Base-by-base conservation (phyloP, 495 filamentous ascomycete genomes). In the Usnea hakonensis region DNA sequence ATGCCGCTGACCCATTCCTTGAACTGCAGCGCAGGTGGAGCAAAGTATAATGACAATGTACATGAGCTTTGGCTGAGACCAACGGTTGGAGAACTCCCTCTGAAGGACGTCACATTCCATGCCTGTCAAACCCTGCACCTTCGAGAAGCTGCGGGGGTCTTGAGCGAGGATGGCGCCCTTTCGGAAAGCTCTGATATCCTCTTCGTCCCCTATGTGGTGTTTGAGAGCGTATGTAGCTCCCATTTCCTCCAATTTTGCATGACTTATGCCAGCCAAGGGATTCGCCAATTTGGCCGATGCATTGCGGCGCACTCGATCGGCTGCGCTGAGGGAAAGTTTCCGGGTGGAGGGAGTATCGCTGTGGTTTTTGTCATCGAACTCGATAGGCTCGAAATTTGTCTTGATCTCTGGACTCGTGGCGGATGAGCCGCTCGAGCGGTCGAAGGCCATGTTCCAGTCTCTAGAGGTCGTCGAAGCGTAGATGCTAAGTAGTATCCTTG, bases 131-230 rank as follows among this genome's bases (percentile, higher is more conserved):
- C 77, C 83, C 6, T 74, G 67, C 41, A 89, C 71, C 48, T 73
- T 71, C 14, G 82, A 81, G 67, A 81, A 87, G 46, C 72, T 71
- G 52, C 76, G 72, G 9, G 82, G 81, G 17, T 82, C 72, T 46
- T 87, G 83, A 6, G 86, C 87, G 57, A 92, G 76, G 50, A 89
- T 78, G 54, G 90, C 90, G 5, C 89, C 90, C 61, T 89, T 78
- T 46, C 82, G 80, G 69, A 95, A 89, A 23, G 67, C 90, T 33
- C 48, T 14, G 28, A 52, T 6, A 52, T 52, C 88, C 7, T 76
- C 72, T 33, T 76, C 72, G 56, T 84, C 81, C 21, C 81, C 85
- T 44, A 91, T 75, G 19, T 82, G 80, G 65, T 89, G 77, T 33
- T 80, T 77, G n/a, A 74, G 71, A 32, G 85, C 87, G 70, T 89